Evolutionary conservation across 352 stramenopile genomes (phyloP), one percentile per base, ranked within the genome.

Genomic region (Phytophthora sp.): DNA sequence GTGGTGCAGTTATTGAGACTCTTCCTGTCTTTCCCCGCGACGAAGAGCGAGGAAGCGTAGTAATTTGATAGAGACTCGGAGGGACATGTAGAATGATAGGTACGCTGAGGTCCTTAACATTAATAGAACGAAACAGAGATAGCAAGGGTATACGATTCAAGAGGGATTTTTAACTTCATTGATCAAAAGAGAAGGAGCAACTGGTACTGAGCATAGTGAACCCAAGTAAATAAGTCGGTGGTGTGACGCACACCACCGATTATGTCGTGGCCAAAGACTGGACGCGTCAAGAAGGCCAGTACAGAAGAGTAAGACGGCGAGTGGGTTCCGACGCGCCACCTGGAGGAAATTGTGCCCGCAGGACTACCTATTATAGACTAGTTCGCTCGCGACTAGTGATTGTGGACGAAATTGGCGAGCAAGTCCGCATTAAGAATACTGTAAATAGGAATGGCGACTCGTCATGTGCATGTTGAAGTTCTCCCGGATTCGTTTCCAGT

Each of bases 11-110:
- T n/a, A 38, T 45, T 47, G 51, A 46, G 51, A 23, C 38, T 21
- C 46, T 59, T 55, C 61, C 63, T 63, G 45, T 65, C 54, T 70
- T 70, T 58, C 57, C n/a, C n/a, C 36, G 24, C 41, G 13, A 41
- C 27, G 45, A 53, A 47, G 11, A 53, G 57, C 47, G 36, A 66
- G 36, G 36, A 44, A 23, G 36, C 16, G 36, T 44, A 15, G 36
- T 44, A 15, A 23, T 24, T 44, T 9, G 24, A 38, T n/a, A n/a
- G n/a, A n/a, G 29, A 58, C 33, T 31, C 4, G 13, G 21, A 50
- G 21, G 13, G 3, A 33, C 3, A 50, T 50, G 2, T 3, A 50
- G 23, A 50, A 44, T 15, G 36, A 9, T 2, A 44, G 36, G 36
- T 11, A 3, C n/a, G n/a, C n/a, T n/a, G n/a, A n/a, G n/a, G n/a